These are phyloP conservation scores for Solanum habrochaites DNA, from an alignment of 257 asterid genomes.

Conservation along the genomic window DNA sequence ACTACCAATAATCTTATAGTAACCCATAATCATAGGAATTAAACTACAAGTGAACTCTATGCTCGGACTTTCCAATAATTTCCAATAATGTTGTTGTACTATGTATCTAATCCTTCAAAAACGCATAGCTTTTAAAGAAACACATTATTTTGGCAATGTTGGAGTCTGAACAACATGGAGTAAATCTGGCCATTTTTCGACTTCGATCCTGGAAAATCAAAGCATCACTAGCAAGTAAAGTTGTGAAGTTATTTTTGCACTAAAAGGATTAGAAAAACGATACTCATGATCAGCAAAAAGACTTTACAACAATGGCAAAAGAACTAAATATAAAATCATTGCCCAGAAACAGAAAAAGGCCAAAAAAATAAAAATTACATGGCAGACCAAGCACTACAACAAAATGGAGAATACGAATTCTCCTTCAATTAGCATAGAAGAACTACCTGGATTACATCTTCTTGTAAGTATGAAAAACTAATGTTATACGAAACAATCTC, in stretches of 20 bases:
- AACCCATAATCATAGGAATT: background rate
- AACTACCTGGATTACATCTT: background rate
- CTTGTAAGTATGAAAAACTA: background rate
- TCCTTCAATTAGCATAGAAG: background rate
- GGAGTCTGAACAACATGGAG: background rate
- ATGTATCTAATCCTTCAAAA: background rate
- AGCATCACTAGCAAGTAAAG: background rate
- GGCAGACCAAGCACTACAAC: background rate
- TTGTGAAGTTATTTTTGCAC: background rate
- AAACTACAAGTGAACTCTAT: background rate
- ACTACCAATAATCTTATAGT: background rate
- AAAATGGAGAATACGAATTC: background rate
- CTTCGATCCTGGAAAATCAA: background rate
- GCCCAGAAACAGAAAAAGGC: background rate
- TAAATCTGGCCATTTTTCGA: background rate
- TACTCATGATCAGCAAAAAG: background rate
- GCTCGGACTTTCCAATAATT: background rate
- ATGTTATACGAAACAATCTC: background rate
- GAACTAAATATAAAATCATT: background rate
- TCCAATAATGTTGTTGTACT: background rate
- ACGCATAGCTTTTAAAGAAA: background rate
- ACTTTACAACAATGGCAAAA: background rate
- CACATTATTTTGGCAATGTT: background rate
- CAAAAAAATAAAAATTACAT: background rate
- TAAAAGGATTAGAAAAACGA: background rate